Conservation (phyloP, 202 grass and related monocot genomes). For the Saccharum hybrid region DNA sequence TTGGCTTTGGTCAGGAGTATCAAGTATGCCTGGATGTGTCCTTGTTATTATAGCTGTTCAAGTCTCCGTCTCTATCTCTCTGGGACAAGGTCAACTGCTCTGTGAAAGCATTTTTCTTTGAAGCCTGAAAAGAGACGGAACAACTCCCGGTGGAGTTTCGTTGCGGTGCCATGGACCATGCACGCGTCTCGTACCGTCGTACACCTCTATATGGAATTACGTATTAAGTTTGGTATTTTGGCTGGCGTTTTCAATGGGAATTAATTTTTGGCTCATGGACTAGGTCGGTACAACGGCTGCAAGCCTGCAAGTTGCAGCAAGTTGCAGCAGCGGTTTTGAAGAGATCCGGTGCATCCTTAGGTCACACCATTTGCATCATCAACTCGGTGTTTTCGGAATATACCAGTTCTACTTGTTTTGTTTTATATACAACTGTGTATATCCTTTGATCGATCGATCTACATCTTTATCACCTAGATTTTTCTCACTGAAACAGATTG, state of each 20-base stretch:
- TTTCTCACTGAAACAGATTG: neutral
- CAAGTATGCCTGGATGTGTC: neutral
- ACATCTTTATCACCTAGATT: neutral
- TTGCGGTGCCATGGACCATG: neutral
- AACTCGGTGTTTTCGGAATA: neutral
- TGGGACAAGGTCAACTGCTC: conserved; percentile 26
- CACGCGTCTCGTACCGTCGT: neutral
- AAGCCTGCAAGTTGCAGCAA: neutral
- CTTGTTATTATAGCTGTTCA: neutral
- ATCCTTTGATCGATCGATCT: neutral
- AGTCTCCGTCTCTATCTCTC: neutral
- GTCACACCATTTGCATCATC: conserved; percentile 12
- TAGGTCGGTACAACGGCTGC: neutral
- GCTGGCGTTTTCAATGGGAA: no score
- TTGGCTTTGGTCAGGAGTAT: no score
- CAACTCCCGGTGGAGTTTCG: neutral
- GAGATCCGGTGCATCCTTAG: neutral
- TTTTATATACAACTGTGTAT: neutral
- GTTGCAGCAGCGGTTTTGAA: neutral
- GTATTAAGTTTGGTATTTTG: neutral
- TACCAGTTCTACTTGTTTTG: neutral
- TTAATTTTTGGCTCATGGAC: neutral
- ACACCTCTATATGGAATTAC: neutral
- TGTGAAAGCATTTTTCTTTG: no score
- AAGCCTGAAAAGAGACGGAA: neutral